Evolutionary conservation across 352 stramenopile species (phyloP), one percentile per base, ranked within the genome.

Genomic region (Globisporangium cystogenes): DNA sequence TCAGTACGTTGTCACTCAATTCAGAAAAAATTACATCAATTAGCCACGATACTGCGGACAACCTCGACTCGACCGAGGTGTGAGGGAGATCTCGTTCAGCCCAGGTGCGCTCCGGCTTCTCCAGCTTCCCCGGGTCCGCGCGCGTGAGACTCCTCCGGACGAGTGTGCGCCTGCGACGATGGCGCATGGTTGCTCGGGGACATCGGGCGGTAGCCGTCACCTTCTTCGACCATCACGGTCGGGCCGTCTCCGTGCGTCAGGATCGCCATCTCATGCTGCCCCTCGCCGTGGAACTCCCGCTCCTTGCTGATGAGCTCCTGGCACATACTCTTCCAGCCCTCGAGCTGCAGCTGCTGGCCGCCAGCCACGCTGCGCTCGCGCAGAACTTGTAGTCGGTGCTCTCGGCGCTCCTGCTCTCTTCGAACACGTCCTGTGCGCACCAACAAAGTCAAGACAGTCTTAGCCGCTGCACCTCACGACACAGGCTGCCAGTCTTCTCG

Each of bases 311-410:
- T 86, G 14, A 86, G 46, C 10, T 65, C 60, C 44, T 79, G 67
- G 4, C 65, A 68, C 67, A 82, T 76, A 23, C 68, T 68, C 55
- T 86, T 82, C 74, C 74, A 86, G 8, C 67, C 72, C 6, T 64
- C 65, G 20, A 86, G 55, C 33, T 79, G 72, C 8, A 86, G 59
- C 53, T 35, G 55, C 43, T 27, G 64, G 52, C 18, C 50, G 31
- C 31, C 64, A 51, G 37, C 51, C 60, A 29, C 53, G 41, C 21
- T 56, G 51, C 40, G 61, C 65, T 16, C 60, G 35, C 35, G 35
- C 35, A 20, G 10, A n/a, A 40, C 2, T 14, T 40, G 35, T 48
- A 44, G 70, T 46, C 20, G 51, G 4, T 26, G 64, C 11, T 51
- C 63, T 47, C 44, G 65, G 40, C 67, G 51, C 43, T 57, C 65